Conservation (phyloP, 1,139 yeast genomes). For the Groenewaldozyma sp. region DNA sequence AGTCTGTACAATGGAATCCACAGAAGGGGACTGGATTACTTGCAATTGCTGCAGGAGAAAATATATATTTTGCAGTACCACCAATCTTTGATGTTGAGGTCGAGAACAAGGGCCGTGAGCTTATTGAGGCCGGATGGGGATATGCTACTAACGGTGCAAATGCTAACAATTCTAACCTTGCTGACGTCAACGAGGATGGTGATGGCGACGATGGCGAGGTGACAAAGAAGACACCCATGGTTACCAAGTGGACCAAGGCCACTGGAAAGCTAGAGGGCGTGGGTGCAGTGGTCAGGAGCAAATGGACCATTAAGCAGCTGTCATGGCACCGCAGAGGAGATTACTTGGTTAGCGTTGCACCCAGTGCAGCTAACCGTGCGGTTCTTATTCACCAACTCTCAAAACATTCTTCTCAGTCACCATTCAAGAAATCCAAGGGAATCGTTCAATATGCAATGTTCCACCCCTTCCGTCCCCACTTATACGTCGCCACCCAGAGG, state of each 20-base stretch:
- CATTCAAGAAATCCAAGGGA: constrained; percentile 89
- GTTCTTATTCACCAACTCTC: constrained; percentile 91
- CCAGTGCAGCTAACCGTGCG: constrained; percentile 80
- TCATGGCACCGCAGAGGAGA: constrained; percentile 98
- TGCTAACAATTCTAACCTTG: constrained; percentile 23
- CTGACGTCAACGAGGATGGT: constrained; percentile 19
- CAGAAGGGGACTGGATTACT: constrained; percentile 53
- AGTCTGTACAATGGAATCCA: constrained; percentile 87
- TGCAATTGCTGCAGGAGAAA: constrained; percentile 80
- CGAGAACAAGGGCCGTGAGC: constrained; percentile 71
- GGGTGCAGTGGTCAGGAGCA: constrained; percentile 58
- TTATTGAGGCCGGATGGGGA: constrained; percentile 89
- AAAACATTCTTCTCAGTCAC: constrained; percentile 94
- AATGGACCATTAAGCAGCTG: constrained; percentile 67
- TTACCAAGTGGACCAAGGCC: constrained; percentile 82
- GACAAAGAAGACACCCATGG: constrained; percentile 40
- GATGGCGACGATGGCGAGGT: constrained; percentile 26
- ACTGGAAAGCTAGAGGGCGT: constrained; percentile 62
- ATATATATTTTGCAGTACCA: constrained; percentile 70
- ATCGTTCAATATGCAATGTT: constrained; percentile 91
- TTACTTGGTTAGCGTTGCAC: constrained; percentile 88
- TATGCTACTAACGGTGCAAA: constrained; percentile 53
- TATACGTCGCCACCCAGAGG: constrained; percentile 90
- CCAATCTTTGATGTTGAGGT: constrained; percentile 83
- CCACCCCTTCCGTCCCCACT: constrained; percentile 93